phyloP scores from a whole-genome alignment of 768 basidiomycete species.

The Kwoniella heveanensis region DNA sequence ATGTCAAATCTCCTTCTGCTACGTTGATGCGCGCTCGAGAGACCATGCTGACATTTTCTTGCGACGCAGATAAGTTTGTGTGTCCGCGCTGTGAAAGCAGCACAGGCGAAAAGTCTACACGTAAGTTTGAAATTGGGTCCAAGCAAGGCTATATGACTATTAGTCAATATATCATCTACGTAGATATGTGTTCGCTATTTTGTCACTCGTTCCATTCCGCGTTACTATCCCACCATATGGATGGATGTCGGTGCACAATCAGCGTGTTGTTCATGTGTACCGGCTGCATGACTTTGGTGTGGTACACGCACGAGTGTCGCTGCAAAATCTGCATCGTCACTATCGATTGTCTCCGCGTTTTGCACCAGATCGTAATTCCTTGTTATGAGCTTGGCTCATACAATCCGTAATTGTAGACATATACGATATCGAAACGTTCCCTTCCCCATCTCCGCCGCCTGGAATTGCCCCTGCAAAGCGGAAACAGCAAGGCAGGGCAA shows the following conservation, averaged over 20 bases:
- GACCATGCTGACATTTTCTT: not conserved
- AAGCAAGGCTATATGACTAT: not conserved
- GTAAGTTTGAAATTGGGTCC: slow-evolving; percentile 38
- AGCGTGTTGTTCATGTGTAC: not conserved
- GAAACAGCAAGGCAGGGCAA: slow-evolving; percentile 6
- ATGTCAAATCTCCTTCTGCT: slow-evolving; percentile 14
- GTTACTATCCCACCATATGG: slow-evolving; percentile 2
- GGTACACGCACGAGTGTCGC: not conserved
- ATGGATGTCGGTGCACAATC: slow-evolving; percentile 19
- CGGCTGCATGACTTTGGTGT: not conserved
- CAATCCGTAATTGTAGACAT: slow-evolving; percentile 18
- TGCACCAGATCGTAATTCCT: not conserved
- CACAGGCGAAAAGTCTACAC: slow-evolving; percentile 30
- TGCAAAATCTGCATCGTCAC: not conserved
- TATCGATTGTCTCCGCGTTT: not conserved
- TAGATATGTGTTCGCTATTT: slow-evolving; percentile 18
- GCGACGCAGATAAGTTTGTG: slow-evolving; percentile 32
- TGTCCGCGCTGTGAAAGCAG: slow-evolving; percentile 33
- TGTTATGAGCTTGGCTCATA: slow-evolving; percentile 9
- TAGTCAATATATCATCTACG: slow-evolving; percentile 11
- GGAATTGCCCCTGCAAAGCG: slow-evolving; percentile 18
- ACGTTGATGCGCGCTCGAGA: not conserved
- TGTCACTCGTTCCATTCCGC: too few species aligned
- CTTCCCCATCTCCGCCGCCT: slow-evolving; percentile 38
- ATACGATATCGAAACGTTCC: slow-evolving; percentile 37